Evolutionary conservation across 495 filamentous ascomycete genomes (phyloP).

Genomic region (Lophium mytilinum): DNA sequence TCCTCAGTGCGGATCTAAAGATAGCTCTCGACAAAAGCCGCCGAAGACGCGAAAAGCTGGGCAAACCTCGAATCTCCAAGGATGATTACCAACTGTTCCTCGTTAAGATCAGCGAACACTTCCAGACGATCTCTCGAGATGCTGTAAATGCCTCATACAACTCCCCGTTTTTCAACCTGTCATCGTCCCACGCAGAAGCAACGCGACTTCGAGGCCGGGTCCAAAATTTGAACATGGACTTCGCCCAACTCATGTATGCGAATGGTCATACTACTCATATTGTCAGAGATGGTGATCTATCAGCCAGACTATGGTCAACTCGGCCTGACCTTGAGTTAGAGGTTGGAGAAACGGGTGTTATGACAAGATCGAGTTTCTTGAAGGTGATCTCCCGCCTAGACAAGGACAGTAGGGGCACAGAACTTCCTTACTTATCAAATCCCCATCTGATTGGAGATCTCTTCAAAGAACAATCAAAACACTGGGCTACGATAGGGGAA

Average conservation of each 20-base stretch:
- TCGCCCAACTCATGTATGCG: background rate
- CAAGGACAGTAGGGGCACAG: background rate
- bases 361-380: background rate
- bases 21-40: background rate
- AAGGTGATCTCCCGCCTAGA: background rate
- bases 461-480: background rate
- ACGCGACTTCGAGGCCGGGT: background rate
- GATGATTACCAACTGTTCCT: background rate
- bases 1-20: background rate
- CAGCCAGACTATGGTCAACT: no score
- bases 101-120: background rate
- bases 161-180: background rate
- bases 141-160: background rate
- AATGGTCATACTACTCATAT: background rate
- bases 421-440: background rate
- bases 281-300: no score
- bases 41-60: background rate
- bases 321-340: background rate
- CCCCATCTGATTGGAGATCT: background rate
- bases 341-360: background rate
- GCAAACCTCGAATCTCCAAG: background rate
- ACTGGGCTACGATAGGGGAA: background rate
- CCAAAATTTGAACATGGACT: conserved; percentile 1
- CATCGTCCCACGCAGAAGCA: background rate
- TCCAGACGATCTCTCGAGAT: background rate